Percentiles rank a stretch among this genome's conserved stretches.
Conservation (phyloP, 306 rosid genomes). For the Vachellia pachyceras region DNA sequence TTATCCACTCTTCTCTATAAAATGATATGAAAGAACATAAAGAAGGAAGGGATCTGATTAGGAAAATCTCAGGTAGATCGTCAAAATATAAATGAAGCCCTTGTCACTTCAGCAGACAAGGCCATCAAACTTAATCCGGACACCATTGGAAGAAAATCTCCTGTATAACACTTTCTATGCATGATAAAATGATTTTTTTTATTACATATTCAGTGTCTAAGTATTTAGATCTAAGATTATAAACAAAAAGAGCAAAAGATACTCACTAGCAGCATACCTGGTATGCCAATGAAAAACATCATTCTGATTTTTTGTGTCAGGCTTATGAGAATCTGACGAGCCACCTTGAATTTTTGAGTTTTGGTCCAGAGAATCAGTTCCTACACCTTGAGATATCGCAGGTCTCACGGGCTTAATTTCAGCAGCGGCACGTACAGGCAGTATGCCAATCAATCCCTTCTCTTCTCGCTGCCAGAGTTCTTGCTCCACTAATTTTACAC, state of each 20-base stretch:
- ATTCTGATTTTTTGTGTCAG: slow-evolving; percentile 72
- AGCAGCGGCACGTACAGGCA: slow-evolving; percentile 87
- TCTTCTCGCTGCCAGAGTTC: slow-evolving; percentile 98
- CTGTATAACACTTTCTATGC: slow-evolving; percentile 18
- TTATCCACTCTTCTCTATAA: slow-evolving; percentile 15
- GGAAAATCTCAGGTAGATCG: too few relatives aligned
- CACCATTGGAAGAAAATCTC: neutral
- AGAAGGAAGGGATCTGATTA: neutral
- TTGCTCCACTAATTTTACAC: slow-evolving; percentile 97
- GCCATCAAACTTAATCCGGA: slow-evolving; percentile 23
- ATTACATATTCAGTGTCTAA: slow-evolving; percentile 16
- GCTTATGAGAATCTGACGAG: slow-evolving; percentile 65
- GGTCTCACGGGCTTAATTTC: slow-evolving; percentile 61
- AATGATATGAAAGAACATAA: neutral
- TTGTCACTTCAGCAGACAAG: slow-evolving; percentile 28
- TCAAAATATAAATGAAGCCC: slow-evolving; percentile 20
- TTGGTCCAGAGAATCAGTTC: slow-evolving; percentile 68
- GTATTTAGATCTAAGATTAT: slow-evolving; percentile 7
- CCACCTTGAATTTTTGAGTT: slow-evolving; percentile 70
- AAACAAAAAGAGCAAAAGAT: slow-evolving; percentile 8
- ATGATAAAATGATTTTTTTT: slow-evolving; percentile 13
- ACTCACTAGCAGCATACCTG: slow-evolving; percentile 53
- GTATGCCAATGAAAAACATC: slow-evolving; percentile 93
- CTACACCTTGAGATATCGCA: slow-evolving; percentile 75
- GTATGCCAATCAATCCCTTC: slow-evolving; percentile 94